phyloP scores from a whole-genome alignment of 768 basidiomycete species.

The Macrocybe gigantea region DNA sequence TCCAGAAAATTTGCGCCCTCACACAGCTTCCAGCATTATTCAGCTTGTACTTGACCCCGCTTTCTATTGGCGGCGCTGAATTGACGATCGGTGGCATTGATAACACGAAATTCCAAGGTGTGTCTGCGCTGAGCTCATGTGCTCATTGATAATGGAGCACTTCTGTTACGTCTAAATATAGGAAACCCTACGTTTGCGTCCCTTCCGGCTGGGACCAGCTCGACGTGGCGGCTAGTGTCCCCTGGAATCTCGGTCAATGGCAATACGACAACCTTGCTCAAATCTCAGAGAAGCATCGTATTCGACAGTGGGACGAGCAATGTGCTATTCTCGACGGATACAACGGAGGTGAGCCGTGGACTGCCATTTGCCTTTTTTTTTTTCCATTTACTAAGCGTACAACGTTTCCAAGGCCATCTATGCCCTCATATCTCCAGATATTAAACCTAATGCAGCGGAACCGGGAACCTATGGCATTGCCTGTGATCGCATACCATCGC shows the following conservation, averaged over 20 bases:
- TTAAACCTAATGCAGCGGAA: constrained; percentile 44
- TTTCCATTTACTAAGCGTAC: constrained; percentile 5
- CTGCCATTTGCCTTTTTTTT: background rate
- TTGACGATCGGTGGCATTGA: constrained; percentile 50
- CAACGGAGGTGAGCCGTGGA: constrained; percentile 33
- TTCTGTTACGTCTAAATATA: constrained; percentile 13
- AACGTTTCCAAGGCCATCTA: constrained; percentile 35
- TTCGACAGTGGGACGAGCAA: constrained; percentile 58
- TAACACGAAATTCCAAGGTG: constrained; percentile 43
- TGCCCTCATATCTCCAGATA: constrained; percentile 51
- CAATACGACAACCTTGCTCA: constrained; percentile 37
- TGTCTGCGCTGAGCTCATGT: constrained; percentile 2
- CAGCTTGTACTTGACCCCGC: constrained; percentile 44
- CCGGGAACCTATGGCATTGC: constrained; percentile 52
- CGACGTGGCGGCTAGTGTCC: constrained; percentile 41
- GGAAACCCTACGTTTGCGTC: constrained; percentile 38
- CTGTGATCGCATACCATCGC: constrained; percentile 36
- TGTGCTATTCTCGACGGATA: constrained; percentile 41
- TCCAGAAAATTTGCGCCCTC: constrained; percentile 1
- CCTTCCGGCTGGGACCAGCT: constrained; percentile 26
- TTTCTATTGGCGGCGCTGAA: constrained; percentile 42
- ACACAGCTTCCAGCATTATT: constrained; percentile 35
- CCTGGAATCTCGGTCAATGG: constrained; percentile 47
- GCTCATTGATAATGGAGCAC: too few species aligned
- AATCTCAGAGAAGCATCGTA: constrained; percentile 36